Percentiles rank a stretch among this genome's conserved stretches.
These are phyloP conservation scores for Salvia splendens DNA, from an alignment of 257 asterid species.

Conservation along the genomic window DNA sequence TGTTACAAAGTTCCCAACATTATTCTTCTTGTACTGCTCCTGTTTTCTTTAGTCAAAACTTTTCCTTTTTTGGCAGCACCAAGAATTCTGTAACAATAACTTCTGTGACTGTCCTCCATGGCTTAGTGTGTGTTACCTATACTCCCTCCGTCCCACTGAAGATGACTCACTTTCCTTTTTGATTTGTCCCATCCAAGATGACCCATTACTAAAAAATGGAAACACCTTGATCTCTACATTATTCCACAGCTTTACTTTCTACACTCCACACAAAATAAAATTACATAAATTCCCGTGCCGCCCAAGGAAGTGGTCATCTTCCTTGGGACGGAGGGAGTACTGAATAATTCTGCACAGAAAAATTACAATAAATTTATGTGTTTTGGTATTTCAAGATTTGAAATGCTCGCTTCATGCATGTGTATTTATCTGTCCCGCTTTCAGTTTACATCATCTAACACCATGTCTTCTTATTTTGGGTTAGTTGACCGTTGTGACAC, in stretches of 20 bases:
- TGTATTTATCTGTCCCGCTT: not conserved
- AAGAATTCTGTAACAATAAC: not conserved
- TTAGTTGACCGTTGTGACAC: constrained; percentile 84
- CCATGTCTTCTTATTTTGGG: constrained; percentile 35
- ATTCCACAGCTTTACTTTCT: no score
- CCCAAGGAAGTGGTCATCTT: no score
- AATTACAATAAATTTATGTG: constrained; percentile 2
- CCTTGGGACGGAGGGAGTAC: no score
- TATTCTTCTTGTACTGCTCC: constrained; percentile 1
- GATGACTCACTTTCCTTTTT: no score
- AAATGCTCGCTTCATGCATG: constrained; percentile 17
- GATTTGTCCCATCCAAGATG: no score
- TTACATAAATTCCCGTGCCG: no score
- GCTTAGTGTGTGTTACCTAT: not conserved
- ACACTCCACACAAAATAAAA: no score
- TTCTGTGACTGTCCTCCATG: constrained; percentile 3
- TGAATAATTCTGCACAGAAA: not conserved
- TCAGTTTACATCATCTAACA: constrained; percentile 15
- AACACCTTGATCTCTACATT: no score
- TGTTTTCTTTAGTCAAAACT: no score
- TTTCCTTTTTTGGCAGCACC: constrained; percentile 4
- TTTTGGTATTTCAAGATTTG: constrained; percentile 6
- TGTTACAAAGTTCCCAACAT: not conserved
- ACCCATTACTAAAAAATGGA: no score
- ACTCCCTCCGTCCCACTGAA: no score